These are phyloP conservation scores for Colletotrichum lentis DNA, from an alignment of 2,329 filamentous ascomycete species.

Conservation along the genomic window DNA sequence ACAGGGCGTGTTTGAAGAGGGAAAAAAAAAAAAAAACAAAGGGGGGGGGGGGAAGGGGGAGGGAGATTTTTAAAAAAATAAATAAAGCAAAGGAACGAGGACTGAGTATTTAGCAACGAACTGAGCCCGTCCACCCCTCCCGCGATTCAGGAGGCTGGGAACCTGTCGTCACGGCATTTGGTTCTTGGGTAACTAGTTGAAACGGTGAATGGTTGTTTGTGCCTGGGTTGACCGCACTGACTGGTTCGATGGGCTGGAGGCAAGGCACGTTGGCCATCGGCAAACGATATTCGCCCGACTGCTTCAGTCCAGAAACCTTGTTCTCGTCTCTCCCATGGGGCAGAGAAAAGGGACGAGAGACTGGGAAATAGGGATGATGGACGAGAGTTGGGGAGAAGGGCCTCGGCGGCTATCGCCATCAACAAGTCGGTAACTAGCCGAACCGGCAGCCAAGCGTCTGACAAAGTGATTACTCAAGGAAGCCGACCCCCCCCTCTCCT, in stretches of 20 bases:
- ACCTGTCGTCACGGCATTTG: background rate
- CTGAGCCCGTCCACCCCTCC: background rate
- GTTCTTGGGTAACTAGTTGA: background rate
- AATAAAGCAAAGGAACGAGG: no score
- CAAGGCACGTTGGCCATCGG: conserved; percentile 14
- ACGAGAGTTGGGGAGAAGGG: background rate
- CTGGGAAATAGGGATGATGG: background rate
- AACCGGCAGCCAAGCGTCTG: conserved; percentile 2
- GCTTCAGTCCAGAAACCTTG: conserved; percentile 15
- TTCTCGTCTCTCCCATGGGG: background rate
- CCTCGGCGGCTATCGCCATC: background rate
- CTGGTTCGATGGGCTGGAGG: conserved; percentile 17
- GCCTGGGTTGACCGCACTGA: conserved; percentile 8
- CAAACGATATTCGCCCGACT: background rate
- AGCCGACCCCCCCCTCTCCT: no score
- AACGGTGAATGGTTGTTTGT: conserved; percentile 20
- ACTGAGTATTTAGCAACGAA: background rate
- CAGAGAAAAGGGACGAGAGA: no score
- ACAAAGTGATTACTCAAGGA: no score
- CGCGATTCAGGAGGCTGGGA: background rate
- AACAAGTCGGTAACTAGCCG: conserved; percentile 12
- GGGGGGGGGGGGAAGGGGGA: background rate
- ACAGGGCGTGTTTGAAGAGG: no score
- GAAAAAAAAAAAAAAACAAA: no score
- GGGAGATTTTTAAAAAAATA: no score